Conservation (phyloP, 2,329 filamentous ascomycete species). For the Fusarium cicatricum region DNA sequence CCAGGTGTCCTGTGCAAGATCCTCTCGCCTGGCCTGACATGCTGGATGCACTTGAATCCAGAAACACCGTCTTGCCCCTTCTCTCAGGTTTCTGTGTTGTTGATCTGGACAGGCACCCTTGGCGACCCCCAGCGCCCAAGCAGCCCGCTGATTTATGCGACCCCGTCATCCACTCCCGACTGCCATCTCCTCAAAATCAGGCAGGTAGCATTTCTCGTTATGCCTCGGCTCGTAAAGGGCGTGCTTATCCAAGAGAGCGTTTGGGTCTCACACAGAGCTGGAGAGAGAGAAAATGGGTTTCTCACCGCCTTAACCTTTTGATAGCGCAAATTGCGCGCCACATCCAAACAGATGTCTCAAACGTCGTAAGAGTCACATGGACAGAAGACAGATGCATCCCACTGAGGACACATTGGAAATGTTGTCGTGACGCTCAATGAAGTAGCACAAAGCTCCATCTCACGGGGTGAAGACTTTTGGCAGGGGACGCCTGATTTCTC, state of each 20-base stretch:
- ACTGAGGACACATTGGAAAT: constrained; percentile 14
- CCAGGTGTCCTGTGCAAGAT: background rate
- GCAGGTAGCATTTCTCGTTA: background rate
- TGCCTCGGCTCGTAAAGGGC: background rate
- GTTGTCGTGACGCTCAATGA: constrained; percentile 11
- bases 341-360: constrained; percentile 22
- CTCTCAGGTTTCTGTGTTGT: constrained; percentile 1
- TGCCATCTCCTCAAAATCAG: constrained; percentile 5
- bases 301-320: constrained; percentile 24
- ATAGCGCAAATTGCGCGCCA: constrained; percentile 24
- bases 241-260: background rate
- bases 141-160: constrained; percentile 5
- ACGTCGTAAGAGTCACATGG: background rate
- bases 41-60: background rate
- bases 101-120: constrained; percentile 19
- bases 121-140: constrained; percentile 13
- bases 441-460: constrained; percentile 17
- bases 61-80: background rate
- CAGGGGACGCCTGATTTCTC: constrained; percentile 8
- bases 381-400: constrained; percentile 11
- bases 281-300: constrained; percentile 12
- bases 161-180: constrained; percentile 3
- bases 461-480: constrained; percentile 1
- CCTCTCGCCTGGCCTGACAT: background rate
- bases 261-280: background rate